Base-by-base conservation (phyloP, 116 monocot species). In the Trichopus zeylanicus region DNA sequence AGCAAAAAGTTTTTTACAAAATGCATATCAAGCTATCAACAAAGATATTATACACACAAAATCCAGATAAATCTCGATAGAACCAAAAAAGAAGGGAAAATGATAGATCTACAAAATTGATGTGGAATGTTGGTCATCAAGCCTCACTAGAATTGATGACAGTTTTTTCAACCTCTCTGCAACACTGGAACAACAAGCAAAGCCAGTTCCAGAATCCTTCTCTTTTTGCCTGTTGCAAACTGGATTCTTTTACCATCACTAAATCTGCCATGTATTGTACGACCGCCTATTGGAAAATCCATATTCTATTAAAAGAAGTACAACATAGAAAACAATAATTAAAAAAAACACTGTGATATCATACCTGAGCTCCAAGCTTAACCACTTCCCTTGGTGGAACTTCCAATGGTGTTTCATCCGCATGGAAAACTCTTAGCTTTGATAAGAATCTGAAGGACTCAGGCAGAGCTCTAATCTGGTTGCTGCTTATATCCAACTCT, bases 341-440 rank as follows among this genome's bases (percentile, higher is more conserved):
- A n/a, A n/a, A n/a, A n/a, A n/a, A n/a, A n/a, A n/a, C n/a, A n/a
- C n/a, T n/a, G n/a, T n/a, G n/a, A n/a, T n/a, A n/a, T n/a, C 34
- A 34, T 34, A 34, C 34, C 9, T 34, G 34, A 34, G 34, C 6
- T 34, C 34, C 34, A 5, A 34, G 9, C 9, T 34, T 9, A 34
- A 74, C 58, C 6, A 97, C 71, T 46, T 97, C 60, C 60, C 79
- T 81, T 15, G 90, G 84, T 15, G 95, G 95, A 0, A 90, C 65
- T 62, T 97, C 95, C 59, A 97, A 46, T 39, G 95, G 95, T 64
- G 81, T 84, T 65, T 90, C 95, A 31, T 90, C 87, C 5, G 84
- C 76, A 70, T 62, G 31, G 26, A 97, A 56, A 10, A 81, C 68
- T 27, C 75, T 75, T 16, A 97, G 74, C 55, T 77, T 90, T 22